phyloP scores from a whole-genome alignment of 345 rosid species.

The Turritis glabra region DNA sequence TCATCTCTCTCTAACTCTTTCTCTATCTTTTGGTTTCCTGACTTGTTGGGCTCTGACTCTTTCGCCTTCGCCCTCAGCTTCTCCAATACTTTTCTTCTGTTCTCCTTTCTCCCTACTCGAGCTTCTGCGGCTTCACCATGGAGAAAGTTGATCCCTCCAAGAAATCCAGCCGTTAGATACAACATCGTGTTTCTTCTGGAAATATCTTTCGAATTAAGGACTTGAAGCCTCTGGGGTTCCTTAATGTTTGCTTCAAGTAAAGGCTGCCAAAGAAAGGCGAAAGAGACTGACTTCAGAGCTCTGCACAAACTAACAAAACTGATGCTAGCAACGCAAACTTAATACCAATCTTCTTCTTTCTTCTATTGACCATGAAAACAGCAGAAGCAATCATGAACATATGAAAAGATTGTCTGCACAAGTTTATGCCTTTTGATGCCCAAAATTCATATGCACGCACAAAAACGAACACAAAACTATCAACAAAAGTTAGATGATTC shows the following conservation, averaged over 20 bases:
- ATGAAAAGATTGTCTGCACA: not conserved
- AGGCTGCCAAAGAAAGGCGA: slow-evolving; percentile 14
- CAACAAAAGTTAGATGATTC: not conserved
- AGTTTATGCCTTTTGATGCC: not conserved
- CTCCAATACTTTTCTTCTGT: slow-evolving; percentile 45
- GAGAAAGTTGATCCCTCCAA: slow-evolving; percentile 35
- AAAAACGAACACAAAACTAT: not conserved
- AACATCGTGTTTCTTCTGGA: slow-evolving; percentile 50
- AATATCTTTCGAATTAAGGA: slow-evolving; percentile 23
- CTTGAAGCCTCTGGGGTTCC: slow-evolving; percentile 28
- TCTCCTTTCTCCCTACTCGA: slow-evolving; percentile 47
- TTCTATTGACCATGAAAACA: not conserved
- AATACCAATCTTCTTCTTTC: not conserved
- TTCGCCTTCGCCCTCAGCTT: slow-evolving; percentile 46
- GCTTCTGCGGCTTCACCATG: slow-evolving; percentile 52
- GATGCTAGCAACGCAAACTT: slow-evolving; percentile 13
- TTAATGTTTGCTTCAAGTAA: slow-evolving; percentile 25
- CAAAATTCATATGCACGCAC: not conserved
- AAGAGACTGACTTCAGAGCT: not conserved
- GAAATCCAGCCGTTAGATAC: slow-evolving; percentile 37
- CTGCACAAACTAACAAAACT: not conserved
- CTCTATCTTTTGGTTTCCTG: slow-evolving; percentile 20
- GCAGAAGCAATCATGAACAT: not conserved
- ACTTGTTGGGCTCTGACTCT: slow-evolving; percentile 32
- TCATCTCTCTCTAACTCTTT: slow-evolving; percentile 11